Evolutionary conservation across 2,329 filamentous ascomycete species (phyloP).

Genomic region (Allantophomopsis cytisporea): DNA sequence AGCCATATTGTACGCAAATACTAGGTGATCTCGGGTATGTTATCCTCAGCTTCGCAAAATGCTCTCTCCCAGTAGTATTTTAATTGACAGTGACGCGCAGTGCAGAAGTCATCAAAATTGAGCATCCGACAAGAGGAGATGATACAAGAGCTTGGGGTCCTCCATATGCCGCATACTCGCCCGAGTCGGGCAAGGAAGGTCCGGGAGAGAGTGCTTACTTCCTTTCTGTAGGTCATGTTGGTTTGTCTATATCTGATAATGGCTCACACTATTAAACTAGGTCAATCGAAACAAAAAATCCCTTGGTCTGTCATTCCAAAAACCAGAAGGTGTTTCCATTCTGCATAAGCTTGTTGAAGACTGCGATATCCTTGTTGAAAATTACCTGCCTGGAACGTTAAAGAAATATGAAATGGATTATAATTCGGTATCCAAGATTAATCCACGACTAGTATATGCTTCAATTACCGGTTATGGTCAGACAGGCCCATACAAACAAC

Average conservation of each 20-base stretch:
- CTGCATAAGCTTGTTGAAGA: constrained; percentile 72
- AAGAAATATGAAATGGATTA: constrained; percentile 91
- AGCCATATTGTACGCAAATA: constrained; percentile 98
- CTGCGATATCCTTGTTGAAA: constrained; percentile 90
- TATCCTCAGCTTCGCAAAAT: constrained; percentile 2
- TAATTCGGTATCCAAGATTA: constrained; percentile 64
- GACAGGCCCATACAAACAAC: constrained; percentile 74
- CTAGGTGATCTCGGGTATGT: constrained; percentile 85
- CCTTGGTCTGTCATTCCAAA: constrained; percentile 78
- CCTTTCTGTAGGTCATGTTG: constrained; percentile 48
- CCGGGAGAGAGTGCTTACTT: constrained; percentile 94
- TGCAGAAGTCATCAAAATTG: constrained; percentile 93
- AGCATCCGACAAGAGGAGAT: constrained; percentile 82
- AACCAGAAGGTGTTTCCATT: constrained; percentile 71
- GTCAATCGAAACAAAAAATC: constrained; percentile 98
- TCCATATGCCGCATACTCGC: constrained; percentile 71
- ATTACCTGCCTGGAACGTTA: constrained; percentile 82
- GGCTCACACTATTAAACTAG: constrained; percentile 26
- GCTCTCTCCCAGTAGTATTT: constrained; percentile 8
- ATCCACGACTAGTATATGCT: constrained; percentile 80
- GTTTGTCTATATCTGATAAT: not conserved
- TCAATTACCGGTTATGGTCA: constrained; percentile 97
- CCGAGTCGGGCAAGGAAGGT: constrained; percentile 43
- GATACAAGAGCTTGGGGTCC: constrained; percentile 96
- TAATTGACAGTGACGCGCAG: constrained; percentile 26